A percentile compares a stretch with the other conserved stretches of the same genome.
Evolutionary conservation across 2,329 filamentous ascomycete species (phyloP).

Genomic region (Fusarium sp.): DNA sequence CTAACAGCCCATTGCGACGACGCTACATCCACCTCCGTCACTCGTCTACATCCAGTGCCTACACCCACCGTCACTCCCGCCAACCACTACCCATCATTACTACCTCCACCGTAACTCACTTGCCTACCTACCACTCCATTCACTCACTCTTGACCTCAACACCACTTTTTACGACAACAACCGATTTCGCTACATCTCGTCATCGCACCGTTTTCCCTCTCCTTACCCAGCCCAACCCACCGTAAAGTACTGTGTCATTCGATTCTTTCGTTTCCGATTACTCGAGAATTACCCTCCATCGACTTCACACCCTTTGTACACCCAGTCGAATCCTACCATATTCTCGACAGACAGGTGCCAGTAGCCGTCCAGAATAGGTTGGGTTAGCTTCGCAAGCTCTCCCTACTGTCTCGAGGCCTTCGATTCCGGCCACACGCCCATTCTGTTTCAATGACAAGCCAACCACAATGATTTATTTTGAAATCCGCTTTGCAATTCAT

Average conservation of each 20-base stretch:
- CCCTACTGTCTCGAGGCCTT: constrained; percentile 35
- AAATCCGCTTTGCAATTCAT: constrained; percentile 46
- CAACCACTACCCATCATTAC: constrained; percentile 38
- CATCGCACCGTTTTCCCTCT: constrained; percentile 9
- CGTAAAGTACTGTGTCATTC: constrained; percentile 7
- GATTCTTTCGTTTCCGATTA: constrained; percentile 12
- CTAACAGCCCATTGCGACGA: not conserved
- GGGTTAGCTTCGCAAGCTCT: constrained; percentile 43
- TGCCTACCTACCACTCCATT: constrained; percentile 12
- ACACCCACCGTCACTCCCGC: constrained; percentile 45
- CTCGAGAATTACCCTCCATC: constrained; percentile 21
- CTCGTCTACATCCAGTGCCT: constrained; percentile 37
- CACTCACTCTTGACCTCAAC: constrained; percentile 36
- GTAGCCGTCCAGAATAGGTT: constrained; percentile 49
- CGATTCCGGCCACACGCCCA: constrained; percentile 38
- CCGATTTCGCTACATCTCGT: constrained; percentile 32
- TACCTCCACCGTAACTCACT: constrained; percentile 18
- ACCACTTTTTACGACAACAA: constrained; percentile 34
- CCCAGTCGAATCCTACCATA: constrained; percentile 44
- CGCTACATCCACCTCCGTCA: constrained; percentile 40
- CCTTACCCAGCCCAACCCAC: not conserved
- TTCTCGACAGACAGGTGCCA: constrained; percentile 41
- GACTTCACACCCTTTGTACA: constrained; percentile 27
- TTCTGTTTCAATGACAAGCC: constrained; percentile 50
- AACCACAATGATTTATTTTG: constrained; percentile 53